Conservation (phyloP, 176 grass and related monocot genomes). For the Cenchrus americanus region DNA sequence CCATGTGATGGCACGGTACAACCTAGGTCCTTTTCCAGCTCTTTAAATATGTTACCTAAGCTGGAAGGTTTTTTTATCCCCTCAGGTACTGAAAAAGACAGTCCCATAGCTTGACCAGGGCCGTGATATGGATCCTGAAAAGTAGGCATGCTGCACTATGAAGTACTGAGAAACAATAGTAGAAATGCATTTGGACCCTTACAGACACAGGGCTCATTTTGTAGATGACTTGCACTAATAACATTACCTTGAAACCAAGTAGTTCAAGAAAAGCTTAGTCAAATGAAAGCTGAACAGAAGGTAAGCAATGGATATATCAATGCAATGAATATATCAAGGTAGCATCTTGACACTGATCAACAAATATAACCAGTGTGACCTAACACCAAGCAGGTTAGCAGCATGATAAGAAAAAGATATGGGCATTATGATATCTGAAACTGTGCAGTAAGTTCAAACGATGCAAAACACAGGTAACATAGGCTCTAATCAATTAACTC, state of each 20-base stretch:
- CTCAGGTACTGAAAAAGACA: slow-evolving; percentile 91
- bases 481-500: background rate
- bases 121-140: slow-evolving; percentile 99
- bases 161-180: slow-evolving; percentile 4
- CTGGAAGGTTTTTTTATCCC: slow-evolving; percentile 86
- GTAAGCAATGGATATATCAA: background rate
- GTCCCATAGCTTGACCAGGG: slow-evolving; percentile 90
- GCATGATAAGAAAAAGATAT: background rate
- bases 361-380: background rate
- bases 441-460: background rate
- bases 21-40: slow-evolving; percentile 79
- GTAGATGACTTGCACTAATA: background rate
- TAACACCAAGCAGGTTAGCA: background rate
- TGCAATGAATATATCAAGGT: background rate
- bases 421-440: background rate
- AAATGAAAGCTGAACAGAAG: background rate
- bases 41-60: slow-evolving; percentile 89
- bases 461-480: background rate
- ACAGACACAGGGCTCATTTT: background rate
- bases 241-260: background rate
- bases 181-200: background rate
- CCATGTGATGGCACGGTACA: slow-evolving; percentile 85
- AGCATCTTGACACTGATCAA: background rate
- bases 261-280: background rate
- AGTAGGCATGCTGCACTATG: background rate